phyloP scores from a whole-genome alignment of 352 stramenopile genomes.

The Globisporangium megalacanthum region DNA sequence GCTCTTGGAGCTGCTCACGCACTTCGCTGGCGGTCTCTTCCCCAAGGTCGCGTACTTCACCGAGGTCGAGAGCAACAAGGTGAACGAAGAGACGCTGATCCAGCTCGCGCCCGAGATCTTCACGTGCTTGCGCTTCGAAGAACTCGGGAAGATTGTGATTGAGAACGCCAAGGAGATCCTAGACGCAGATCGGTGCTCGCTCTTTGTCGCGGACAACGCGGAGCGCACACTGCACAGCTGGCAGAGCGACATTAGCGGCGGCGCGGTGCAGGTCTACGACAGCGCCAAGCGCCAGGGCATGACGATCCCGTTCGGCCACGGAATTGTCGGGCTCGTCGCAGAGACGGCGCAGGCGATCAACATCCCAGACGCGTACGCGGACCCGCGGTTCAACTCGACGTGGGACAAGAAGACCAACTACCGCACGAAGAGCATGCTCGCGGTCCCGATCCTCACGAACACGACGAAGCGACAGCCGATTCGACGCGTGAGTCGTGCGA shows the following conservation, averaged over 20 bases:
- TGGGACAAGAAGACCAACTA: constrained; percentile 81
- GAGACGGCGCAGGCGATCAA: constrained; percentile 63
- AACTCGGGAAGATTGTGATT: constrained; percentile 73
- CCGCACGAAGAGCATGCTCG: constrained; percentile 75
- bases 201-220: constrained; percentile 59
- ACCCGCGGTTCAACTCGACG: constrained; percentile 71
- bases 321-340: constrained; percentile 66
- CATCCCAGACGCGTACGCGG: constrained; percentile 67
- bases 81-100: constrained; percentile 76
- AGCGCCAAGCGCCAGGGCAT: constrained; percentile 33
- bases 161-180: constrained; percentile 70
- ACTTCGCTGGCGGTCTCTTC: constrained; percentile 60
- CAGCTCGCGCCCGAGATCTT: constrained; percentile 72
- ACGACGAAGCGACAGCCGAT: constrained; percentile 16
- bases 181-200: constrained; percentile 65
- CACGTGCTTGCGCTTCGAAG: constrained; percentile 73
- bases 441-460: constrained; percentile 62
- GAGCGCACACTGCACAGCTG: constrained; percentile 59
- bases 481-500: constrained; percentile 9
- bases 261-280: constrained; percentile 48
- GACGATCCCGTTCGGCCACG: constrained; percentile 67
- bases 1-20: constrained; percentile 38
- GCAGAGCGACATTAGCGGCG: constrained; percentile 68
- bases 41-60: constrained; percentile 75
- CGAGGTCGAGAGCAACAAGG: constrained; percentile 75